Evolutionary conservation across 1,139 yeast species (phyloP), one percentile per base, ranked within the genome.

Genomic region (Pichia sp.): DNA sequence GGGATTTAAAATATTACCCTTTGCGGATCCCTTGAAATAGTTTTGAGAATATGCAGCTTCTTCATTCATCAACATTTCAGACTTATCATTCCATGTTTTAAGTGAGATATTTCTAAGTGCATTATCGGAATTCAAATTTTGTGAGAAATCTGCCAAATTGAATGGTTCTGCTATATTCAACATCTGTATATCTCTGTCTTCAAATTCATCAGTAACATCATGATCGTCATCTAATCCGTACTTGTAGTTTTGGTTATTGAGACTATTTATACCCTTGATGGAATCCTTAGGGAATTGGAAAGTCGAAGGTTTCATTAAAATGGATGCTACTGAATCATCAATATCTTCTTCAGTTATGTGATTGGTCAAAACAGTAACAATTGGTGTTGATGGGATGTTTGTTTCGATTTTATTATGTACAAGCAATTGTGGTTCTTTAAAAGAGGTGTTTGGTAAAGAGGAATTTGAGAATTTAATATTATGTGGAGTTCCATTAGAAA

Each of bases 91-190:
- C 45, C 45, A 42, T 18, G 27, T 28, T 42, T 37, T 21, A 7
- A 31, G 31, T 11, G 45, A 37, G 14, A 42, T 42, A 32, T 42
- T 30, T 27, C 31, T 21, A 7, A 42, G 12, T 28, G 14, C 14
- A n/a, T 36, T 28, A 10, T 18, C 21, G 10, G 31, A 17, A n/a
- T 18, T 19, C 14, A 30, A 12, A 10, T 28, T 27, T 4, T 17
- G n/a, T 3, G 38, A 22, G n/a, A 18, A 19, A 24, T 19, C 24
- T 6, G 28, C 11, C 3, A 15, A 6, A 4, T 30, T 10, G 12
- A 44, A 8, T 14, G 45, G 44, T 20, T 48, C 50, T 11, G 50
- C 40, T n/a, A 49, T 49, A 33, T 49, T 46, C n/a, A 49, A 35
- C 42, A 44, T 30, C 22, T 38, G 50, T 30, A 49, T 49, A 2